A percentile compares a stretch with the other conserved stretches of the same genome.
phyloP scores from a whole-genome alignment of 345 rosid genomes.

The Eutrema yunnanense region DNA sequence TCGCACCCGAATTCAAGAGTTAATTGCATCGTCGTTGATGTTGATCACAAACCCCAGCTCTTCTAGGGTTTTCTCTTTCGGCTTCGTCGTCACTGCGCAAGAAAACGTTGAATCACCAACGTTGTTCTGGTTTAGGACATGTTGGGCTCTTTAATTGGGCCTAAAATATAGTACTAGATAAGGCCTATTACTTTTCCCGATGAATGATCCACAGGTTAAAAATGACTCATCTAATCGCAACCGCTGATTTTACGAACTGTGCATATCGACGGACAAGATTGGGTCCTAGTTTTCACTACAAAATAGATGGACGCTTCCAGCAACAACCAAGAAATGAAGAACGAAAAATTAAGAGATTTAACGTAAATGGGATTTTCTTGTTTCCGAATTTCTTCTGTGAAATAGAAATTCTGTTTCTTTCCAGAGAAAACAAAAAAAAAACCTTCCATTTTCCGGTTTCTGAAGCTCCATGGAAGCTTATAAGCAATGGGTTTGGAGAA shows the following conservation, averaged over 20 bases:
- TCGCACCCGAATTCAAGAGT: slow-evolving; percentile 80
- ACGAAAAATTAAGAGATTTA: background rate
- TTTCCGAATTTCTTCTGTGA: background rate
- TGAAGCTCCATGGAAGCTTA: slow-evolving; percentile 67
- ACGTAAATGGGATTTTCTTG: background rate
- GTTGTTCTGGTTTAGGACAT: background rate
- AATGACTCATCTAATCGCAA: background rate
- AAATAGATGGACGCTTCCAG: background rate
- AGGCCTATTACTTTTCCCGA: slow-evolving; percentile 12
- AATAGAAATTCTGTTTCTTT: background rate
- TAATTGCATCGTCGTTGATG: slow-evolving; percentile 47
- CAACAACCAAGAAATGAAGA: background rate
- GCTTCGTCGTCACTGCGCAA: background rate
- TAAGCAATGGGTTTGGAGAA: slow-evolving; percentile 84
- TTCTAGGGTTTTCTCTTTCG: slow-evolving; percentile 13
- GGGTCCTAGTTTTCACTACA: background rate
- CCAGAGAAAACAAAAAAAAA: too few species aligned
- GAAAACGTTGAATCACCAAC: background rate
- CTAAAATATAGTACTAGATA: background rate
- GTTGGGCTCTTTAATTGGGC: background rate
- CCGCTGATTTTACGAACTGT: background rate
- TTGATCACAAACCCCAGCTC: background rate
- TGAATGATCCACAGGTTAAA: background rate
- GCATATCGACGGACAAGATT: background rate
- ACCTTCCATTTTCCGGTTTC: background rate